These are phyloP conservation scores for Corymbia citriodora DNA, from an alignment of 441 rosid species.

Conservation along the genomic window DNA sequence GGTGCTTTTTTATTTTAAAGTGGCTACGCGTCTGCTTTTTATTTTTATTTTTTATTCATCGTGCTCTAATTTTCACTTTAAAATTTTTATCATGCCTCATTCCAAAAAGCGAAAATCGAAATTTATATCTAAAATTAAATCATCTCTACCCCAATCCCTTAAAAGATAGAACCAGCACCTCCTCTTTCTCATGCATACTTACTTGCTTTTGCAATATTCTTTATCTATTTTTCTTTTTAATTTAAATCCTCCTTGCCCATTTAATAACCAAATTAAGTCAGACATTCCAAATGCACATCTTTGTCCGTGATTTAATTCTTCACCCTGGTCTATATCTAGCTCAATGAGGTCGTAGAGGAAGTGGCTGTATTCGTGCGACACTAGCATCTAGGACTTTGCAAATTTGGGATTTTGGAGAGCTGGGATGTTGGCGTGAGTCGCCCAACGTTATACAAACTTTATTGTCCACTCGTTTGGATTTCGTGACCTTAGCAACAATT, in stretches of 20 bases:
- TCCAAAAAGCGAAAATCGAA: no score
- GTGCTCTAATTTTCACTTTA: rapidly evolving
- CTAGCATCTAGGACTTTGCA: neutral
- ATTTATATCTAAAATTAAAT: no score
- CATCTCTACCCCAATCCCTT: no score
- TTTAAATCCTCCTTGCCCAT: neutral
- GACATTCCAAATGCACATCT: neutral
- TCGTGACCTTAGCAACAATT: neutral
- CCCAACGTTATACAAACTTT: neutral
- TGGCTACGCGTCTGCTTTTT: rapidly evolving
- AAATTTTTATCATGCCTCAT: no score
- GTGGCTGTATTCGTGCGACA: rapidly evolving
- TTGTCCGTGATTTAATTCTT: neutral
- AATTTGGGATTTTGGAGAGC: neutral
- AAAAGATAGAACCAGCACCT: no score
- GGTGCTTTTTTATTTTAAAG: rapidly evolving
- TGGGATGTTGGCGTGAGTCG: neutral
- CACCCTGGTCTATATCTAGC: rapidly evolving
- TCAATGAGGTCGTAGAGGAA: neutral
- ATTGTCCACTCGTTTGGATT: neutral
- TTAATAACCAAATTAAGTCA: neutral
- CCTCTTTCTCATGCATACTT: no score
- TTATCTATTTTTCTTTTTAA: neutral
- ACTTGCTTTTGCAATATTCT: neutral
- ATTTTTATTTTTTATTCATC: no score